Evolutionary conservation across 352 stramenopile genomes (phyloP), one percentile per base, ranked within the genome.

Genomic region (Phytopythium helicoides): DNA sequence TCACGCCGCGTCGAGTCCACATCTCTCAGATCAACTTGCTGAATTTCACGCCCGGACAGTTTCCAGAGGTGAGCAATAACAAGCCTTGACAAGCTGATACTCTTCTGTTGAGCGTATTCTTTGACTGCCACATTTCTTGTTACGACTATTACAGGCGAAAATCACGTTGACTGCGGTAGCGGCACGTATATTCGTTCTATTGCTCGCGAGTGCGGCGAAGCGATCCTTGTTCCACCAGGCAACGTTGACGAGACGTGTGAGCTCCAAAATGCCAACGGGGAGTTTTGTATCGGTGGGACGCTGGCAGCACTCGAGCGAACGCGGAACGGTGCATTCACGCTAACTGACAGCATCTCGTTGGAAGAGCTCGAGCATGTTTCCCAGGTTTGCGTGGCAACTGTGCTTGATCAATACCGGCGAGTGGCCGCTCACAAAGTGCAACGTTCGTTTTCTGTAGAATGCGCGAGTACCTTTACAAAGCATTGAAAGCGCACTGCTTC

Each of bases 161-260:
- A 77, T 95, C 54, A 63, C 16, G 83, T 94, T 28, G 66, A 61
- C 3, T 95, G 86, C 52, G 83, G 72, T 36, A 71, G 68, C 31
- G 86, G 86, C 16, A 95, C 86, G 15, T 95, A 95, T 60, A 92
- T 95, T 53, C 81, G 86, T 16, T 94, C 83, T 5, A 95, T 95
- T 51, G 86, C 86, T 1, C 77, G 86, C 6, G 86, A 95, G 56
- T 92, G 81, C 35, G 86, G 86, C 8, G 83, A 95, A 50, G 68
- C 65, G 16, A 53, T 94, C 7, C 10, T 75, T 34, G 52, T 86
- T 3, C 78, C 80, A 16, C 40, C 35, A 1, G 44, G 64, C 8
- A 19, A 58, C 0, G 15, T 72, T 6, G 56, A 75, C 47, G 18
- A 44, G 8, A 48, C 59, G 2, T 66, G 60, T 33, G 55, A 45